Base-by-base conservation (phyloP, 495 filamentous ascomycete species). In the Xylaria cubensis region DNA sequence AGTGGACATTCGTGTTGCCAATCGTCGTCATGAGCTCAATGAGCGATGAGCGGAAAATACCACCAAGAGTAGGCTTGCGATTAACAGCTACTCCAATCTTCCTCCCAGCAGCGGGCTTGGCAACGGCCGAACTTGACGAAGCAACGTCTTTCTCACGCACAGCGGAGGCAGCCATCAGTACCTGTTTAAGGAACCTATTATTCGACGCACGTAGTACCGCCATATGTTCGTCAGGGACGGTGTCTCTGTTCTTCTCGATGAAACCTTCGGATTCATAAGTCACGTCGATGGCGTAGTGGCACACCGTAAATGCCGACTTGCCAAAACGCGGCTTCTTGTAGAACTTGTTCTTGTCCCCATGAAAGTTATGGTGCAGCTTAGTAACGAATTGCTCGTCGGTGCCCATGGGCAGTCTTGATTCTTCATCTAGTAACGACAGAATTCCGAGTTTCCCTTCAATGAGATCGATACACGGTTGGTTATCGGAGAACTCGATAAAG, bases 201-300 rank as follows among this genome's bases (percentile, higher is more conserved):
- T 91, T 92, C 0, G 96, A 95, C 39, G 90, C 89, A 75, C 88
- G 92, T 70, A 99, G 87, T 48, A 98, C 90, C 50, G 95, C 94
- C 90, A 98, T 90, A 80, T 98, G 96, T 83, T 99, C 96, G 81
- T 99, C 96, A 7, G 96, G 96, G 56, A 99, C 96, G 34, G 96
- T 99, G 81, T 99, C 96, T 76, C 96, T 89, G 79, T 99, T 99
- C 88, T 99, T 99, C 81, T 99, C 97, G 77, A 99, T 98, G 81
- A 99, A 99, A 17, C 97, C 96, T 79, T 99, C 96, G n/a, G 95
- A 98, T 79, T 99, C 96, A 77, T 99, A 99, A 21, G 96, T 99
- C 76, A 99, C 96, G 77, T 98, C 97, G 72, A 98, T 88, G 63
- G 96, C 96, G 86, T 99, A 99, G 85, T 99, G 96, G 82, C 97